Evolutionary conservation across 2,329 filamentous ascomycete genomes (phyloP), one percentile per base, ranked within the genome.

Genomic region (Pseudogymnoascus sp.): DNA sequence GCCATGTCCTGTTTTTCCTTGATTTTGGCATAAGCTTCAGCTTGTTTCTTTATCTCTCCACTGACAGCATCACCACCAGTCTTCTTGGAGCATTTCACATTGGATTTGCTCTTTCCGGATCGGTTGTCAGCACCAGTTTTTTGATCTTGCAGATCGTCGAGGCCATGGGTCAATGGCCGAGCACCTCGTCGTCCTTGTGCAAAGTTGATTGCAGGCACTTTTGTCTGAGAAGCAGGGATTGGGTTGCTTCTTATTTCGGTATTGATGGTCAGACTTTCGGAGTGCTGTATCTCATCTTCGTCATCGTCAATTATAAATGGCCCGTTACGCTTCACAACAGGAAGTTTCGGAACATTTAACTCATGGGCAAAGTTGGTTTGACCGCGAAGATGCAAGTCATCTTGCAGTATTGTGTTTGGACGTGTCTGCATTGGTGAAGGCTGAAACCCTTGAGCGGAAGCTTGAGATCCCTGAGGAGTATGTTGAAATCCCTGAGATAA

Each of bases 1-100:
- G 47, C 47, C 47, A 53, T 53, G 9, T 53, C 47, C 28, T 53
- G n/a, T 20, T 53, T 53, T 22, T 53, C 47, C 9, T 53, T 33
- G 47, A 53, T 53, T 53, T 53, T 53, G 14, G 47, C 28, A 14
- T 33, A 53, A 20, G 47, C 47, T 33, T 33, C 28, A 14, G 47
- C 15, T 14, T 53, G n/a, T 12, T 35, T 4, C 9, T 12, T 25
- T 30, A 30, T 3, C 33, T 53, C 12, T 11, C 9, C n/a, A 4
- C 8, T 4, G 9, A 9, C 11, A 1, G 15, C 15, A 18, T 53
- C 28, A 4, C 20, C 9, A 11, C 20, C n/a, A 11, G 11, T 15
- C 9, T 35, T 53, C 28, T 53, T 53, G 15, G 28, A 35, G n/a
- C 2, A 11, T 20, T 20, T 53, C 6, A 8, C 9, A 6, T 8